Base-by-base conservation (phyloP, 768 basidiomycete genomes). In the Phaffia tasmanica region DNA sequence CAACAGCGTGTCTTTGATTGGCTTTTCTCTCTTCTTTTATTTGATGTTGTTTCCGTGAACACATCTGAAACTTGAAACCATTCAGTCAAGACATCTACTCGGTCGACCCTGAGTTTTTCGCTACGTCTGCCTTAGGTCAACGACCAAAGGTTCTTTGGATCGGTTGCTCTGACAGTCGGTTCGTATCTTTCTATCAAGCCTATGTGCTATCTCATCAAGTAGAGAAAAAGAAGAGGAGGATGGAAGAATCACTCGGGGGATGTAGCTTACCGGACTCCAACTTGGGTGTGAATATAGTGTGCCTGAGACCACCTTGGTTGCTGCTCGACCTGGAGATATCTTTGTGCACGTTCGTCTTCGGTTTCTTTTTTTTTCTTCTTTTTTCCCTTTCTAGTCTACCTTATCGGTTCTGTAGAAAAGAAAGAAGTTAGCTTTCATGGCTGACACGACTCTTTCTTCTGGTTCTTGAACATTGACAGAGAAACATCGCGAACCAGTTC, bases 401-500 rank as follows among this genome's bases (percentile, higher is more conserved):
- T 5, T 42, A 42, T 42, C 35, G n/a, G n/a, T n/a, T n/a, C n/a
- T n/a, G n/a, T n/a, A n/a, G n/a, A 42, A 42, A 42, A 5, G 11
- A 11, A 5, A 42, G 35, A 42, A 42, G 35, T 4, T 42, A 42
- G 35, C 35, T 5, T 4, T 5, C 35, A 11, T 42, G 35, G 11
- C 35, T 42, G 35, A 42, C 6, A 11, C 35, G 6, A 11, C 35
- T 42, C 57, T 42, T 29, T 27, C 15, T 19, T 46, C 23, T 51
- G 11, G 32, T 30, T 54, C 16, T 1, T 54, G 0, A 25, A n/a
- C 14, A 11, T 49, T 16, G 19, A 8, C 65, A 68, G 67, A 23
- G 67, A n/a, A 69, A 69, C 67, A 69, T 69, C 35, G 67, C 67
- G 29, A 69, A 69, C 63, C 67, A 69, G 58, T 69, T 63, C 62